Percentiles rank a stretch among this genome's conserved stretches.
Conservation (phyloP, 345 rosid species). For the Cochlearia excelsa region DNA sequence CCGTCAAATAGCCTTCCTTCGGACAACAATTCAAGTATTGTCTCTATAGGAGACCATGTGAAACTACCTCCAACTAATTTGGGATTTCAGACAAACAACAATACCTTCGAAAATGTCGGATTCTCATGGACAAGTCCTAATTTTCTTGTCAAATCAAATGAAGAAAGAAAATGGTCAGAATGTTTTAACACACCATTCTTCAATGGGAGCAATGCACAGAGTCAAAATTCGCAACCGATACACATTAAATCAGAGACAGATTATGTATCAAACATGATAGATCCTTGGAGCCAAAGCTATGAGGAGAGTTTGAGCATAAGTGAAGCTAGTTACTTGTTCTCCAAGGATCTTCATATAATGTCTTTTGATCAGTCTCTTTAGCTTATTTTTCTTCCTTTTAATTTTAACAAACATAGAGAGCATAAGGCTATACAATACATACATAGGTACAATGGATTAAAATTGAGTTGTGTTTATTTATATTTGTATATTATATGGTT, state of each 20-base stretch:
- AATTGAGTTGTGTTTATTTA: no score
- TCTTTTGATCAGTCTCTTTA: conserved; percentile 39
- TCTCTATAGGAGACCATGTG: conserved; percentile 34
- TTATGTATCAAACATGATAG: conserved; percentile 28
- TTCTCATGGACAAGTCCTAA: conserved; percentile 34
- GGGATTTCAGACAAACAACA: conserved; percentile 41
- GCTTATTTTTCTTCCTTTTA: background rate
- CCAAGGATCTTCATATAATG: conserved; percentile 39
- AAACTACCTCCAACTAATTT: conserved; percentile 24
- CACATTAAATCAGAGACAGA: conserved; percentile 32
- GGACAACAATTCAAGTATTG: conserved; percentile 35
- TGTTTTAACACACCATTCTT: conserved; percentile 35
- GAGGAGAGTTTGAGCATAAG: conserved; percentile 23
- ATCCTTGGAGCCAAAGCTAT: conserved; percentile 36
- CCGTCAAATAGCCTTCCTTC: conserved; percentile 52
- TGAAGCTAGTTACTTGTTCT: conserved; percentile 36
- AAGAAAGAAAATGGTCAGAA: conserved; percentile 36
- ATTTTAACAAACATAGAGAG: conserved; percentile 15
- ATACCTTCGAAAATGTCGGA: conserved; percentile 28
- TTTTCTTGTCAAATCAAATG: conserved; percentile 29
- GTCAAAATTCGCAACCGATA: conserved; percentile 29
- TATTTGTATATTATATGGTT: no score
- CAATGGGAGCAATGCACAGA: conserved; percentile 22
- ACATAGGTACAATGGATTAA: conserved; percentile 25
- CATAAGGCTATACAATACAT: background rate